Evolutionary conservation across 106 monocot species (phyloP).

Genomic region (Acanthochlamys bracteata): DNA sequence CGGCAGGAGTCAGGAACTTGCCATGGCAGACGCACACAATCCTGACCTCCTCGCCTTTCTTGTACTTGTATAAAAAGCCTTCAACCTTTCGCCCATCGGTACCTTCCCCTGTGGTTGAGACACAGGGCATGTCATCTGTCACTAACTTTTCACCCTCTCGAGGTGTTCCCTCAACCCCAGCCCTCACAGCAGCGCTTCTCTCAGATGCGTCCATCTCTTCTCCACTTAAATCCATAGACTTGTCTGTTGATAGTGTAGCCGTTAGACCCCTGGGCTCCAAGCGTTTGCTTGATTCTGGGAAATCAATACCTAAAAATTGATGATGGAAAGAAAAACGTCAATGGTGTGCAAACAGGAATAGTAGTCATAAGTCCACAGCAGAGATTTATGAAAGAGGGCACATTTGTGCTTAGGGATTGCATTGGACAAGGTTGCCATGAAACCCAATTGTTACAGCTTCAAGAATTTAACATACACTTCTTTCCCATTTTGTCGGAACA

Average conservation of each 20-base stretch:
- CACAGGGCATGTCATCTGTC: conserved; percentile 54
- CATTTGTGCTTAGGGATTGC: neutral
- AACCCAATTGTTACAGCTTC: neutral
- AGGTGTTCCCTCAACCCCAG: neutral
- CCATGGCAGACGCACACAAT: conserved; percentile 72
- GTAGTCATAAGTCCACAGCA: neutral
- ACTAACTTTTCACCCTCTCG: conserved; percentile 15
- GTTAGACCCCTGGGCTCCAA: neutral
- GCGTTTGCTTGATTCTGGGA: neutral
- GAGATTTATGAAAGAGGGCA: neutral
- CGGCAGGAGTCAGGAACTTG: conserved; percentile 51
- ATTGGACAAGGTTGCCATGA: too few relatives aligned
- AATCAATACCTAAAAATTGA: neutral
- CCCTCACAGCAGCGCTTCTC: neutral
- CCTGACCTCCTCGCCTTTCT: conserved; percentile 44
- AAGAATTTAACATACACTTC: neutral
- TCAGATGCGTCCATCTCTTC: neutral
- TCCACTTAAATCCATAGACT: neutral
- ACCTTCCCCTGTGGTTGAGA: conserved; percentile 36
- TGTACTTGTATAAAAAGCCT: conserved; percentile 53
- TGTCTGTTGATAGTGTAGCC: too few relatives aligned
- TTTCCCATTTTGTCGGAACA: neutral
- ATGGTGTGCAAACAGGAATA: neutral
- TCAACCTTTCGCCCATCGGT: conserved; percentile 36
- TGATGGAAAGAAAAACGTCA: neutral